phyloP scores from a whole-genome alignment of 257 asterid genomes.

The Forsythia viridissima region DNA sequence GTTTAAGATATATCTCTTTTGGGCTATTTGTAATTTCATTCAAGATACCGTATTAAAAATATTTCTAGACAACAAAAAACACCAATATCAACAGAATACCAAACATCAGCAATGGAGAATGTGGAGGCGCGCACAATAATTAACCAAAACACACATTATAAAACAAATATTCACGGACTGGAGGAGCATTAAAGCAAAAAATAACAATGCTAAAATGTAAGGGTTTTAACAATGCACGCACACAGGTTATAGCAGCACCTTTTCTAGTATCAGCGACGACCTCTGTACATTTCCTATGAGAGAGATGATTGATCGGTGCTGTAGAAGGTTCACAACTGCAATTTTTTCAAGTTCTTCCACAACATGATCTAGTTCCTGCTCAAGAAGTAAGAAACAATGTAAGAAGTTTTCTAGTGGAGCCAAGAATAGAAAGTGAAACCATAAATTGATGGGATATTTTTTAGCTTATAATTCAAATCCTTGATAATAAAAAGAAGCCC shows the following conservation, averaged over 20 bases:
- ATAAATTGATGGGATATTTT: slow-evolving; percentile 8
- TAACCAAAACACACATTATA: too few relatives aligned
- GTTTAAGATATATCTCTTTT: too few relatives aligned
- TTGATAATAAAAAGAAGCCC: slow-evolving; percentile 19
- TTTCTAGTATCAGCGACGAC: slow-evolving; percentile 69
- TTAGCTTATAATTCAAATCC: neutral
- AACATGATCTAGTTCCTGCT: slow-evolving; percentile 70
- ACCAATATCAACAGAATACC: too few relatives aligned
- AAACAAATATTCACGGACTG: neutral
- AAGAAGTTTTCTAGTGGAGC: neutral
- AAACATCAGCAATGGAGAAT: neutral
- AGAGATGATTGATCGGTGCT: slow-evolving; percentile 68
- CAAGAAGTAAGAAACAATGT: slow-evolving; percentile 8
- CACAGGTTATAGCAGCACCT: slow-evolving; percentile 31
- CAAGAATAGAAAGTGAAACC: slow-evolving; percentile 7
- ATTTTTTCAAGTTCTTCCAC: slow-evolving; percentile 72
- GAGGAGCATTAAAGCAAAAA: neutral
- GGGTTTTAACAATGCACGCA: neutral
- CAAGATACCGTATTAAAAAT: too few relatives aligned
- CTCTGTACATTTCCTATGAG: slow-evolving; percentile 77
- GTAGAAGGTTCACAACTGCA: slow-evolving; percentile 75
- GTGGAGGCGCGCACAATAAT: neutral
- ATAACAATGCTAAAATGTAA: neutral
- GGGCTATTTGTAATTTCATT: too few relatives aligned
- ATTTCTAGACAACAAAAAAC: too few relatives aligned